These are phyloP conservation scores for Salix dunnii DNA, from an alignment of 345 rosid genomes.

Conservation along the genomic window DNA sequence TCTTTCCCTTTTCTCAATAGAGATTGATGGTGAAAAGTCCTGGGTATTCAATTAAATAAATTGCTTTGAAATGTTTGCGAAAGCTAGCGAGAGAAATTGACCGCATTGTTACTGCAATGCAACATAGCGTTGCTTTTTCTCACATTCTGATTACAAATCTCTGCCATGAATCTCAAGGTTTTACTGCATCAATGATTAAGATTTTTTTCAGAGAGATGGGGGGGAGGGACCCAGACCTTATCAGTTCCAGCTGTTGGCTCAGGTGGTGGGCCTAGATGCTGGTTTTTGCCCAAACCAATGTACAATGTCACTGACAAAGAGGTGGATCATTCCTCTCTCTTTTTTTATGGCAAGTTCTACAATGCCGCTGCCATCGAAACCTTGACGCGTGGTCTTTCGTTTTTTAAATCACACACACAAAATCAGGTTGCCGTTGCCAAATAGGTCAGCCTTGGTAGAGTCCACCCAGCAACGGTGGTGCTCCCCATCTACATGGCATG, in stretches of 20 bases:
- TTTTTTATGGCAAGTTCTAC: not conserved
- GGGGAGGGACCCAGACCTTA: conserved; percentile 42
- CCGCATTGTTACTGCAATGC: conserved; percentile 23
- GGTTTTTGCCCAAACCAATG: conserved; percentile 60
- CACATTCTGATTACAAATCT: conserved; percentile 19
- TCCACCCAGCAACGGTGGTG: not conserved
- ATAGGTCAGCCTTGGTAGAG: not conserved
- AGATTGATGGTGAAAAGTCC: not conserved
- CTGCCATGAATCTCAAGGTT: conserved; percentile 38
- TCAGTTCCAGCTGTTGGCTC: conserved; percentile 69
- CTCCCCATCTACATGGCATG: not conserved
- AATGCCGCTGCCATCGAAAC: not conserved
- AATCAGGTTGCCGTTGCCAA: not conserved
- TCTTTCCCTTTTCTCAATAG: not conserved
- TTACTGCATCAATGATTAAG: conserved; percentile 53
- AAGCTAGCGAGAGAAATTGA: conserved; percentile 15
- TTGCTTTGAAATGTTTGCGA: conserved; percentile 12
- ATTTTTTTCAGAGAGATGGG: conserved; percentile 12
- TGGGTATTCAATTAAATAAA: not conserved
- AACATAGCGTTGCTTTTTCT: not conserved
- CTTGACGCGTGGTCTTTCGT: not conserved
- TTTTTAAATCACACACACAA: not conserved
- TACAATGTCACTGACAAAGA: conserved; percentile 70
- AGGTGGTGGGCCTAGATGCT: conserved; percentile 59
- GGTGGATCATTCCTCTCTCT: conserved; percentile 32